Evolutionary conservation across 306 rosid species (phyloP).

Genomic region (Citrullus colocynthis): DNA sequence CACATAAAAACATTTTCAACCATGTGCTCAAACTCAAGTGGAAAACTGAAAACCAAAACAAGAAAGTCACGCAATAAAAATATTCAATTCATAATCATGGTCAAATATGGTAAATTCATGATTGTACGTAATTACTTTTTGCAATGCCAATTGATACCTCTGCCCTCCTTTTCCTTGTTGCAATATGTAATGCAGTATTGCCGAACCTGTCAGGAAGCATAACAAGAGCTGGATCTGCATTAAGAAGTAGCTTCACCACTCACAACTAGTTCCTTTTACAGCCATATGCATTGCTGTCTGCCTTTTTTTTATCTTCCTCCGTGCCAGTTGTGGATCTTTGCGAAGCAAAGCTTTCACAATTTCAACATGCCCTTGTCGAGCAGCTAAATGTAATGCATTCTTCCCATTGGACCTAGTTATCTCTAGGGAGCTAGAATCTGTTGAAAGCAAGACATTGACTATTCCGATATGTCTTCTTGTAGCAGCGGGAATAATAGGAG

Average conservation of each 20-base stretch:
- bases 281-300: conserved; percentile 89
- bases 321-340: conserved; percentile 58
- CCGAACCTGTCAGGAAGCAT: conserved; percentile 78
- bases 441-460: conserved; percentile 36
- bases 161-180: conserved; percentile 73
- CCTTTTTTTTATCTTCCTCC: conserved; percentile 85
- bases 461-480: conserved; percentile 56
- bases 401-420: conserved; percentile 66
- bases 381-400: conserved; percentile 75
- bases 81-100: neutral
- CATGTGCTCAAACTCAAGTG: neutral
- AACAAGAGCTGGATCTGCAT: conserved; percentile 48
- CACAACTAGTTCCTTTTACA: conserved; percentile 62
- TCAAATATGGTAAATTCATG: neutral
- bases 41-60: neutral
- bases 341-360: conserved; percentile 41
- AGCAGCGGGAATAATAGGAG: conserved; percentile 76
- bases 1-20: neutral
- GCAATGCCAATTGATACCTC: conserved; percentile 39
- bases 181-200: conserved; percentile 74
- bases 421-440: conserved; percentile 49
- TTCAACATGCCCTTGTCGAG: conserved; percentile 66
- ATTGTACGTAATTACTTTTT: neutral
- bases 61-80: neutral
- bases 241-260: conserved; percentile 62